phyloP scores from a whole-genome alignment of 192 early-diverging fungal species.

The Rhizophlyctis rosea region DNA sequence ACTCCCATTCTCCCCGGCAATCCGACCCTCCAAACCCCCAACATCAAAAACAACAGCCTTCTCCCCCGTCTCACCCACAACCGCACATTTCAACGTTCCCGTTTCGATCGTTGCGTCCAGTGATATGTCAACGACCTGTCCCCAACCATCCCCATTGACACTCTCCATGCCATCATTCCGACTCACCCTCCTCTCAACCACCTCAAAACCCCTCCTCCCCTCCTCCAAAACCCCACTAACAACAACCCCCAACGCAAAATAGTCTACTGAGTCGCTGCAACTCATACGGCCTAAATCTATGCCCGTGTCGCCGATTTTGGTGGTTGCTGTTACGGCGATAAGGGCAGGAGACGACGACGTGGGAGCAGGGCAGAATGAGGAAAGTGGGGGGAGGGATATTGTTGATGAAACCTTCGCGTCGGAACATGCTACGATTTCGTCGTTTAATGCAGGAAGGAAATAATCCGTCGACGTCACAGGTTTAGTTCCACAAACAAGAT shows the following conservation, averaged over 20 bases:
- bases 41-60: neutral
- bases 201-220: neutral
- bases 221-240: neutral
- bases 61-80: neutral
- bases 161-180: neutral
- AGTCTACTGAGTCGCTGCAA: neutral
- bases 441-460: neutral
- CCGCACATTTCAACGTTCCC: too few relatives aligned
- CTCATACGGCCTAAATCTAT: neutral
- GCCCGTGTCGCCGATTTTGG: neutral
- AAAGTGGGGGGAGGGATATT: too few relatives aligned
- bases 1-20: too few relatives aligned
- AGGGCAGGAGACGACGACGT: too few relatives aligned
- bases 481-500: too few relatives aligned
- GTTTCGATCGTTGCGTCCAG: too few relatives aligned
- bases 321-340: too few relatives aligned
- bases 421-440: neutral
- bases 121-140: neutral
- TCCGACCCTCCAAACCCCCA: neutral
- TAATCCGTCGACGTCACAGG: neutral
- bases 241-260: neutral
- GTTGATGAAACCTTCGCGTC: too few relatives aligned
- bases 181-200: neutral
- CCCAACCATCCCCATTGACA: neutral
- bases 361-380: too few relatives aligned